These are phyloP conservation scores for Microdochium nivale DNA, from an alignment of 2,329 filamentous ascomycete genomes.

Conservation along the genomic window DNA sequence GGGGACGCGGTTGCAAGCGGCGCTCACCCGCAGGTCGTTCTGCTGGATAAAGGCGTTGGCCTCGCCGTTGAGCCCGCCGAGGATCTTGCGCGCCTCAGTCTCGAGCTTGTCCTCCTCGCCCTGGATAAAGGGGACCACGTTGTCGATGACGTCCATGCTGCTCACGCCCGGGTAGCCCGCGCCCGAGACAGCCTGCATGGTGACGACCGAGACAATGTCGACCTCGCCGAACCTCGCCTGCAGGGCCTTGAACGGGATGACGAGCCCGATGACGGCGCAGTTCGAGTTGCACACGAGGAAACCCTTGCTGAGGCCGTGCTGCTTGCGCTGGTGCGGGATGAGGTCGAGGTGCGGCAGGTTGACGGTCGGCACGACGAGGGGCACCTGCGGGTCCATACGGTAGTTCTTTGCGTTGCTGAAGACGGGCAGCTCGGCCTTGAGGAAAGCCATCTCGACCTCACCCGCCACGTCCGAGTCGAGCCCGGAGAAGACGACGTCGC, in stretches of 20 bases:
- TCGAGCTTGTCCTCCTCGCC: conserved; percentile 97
- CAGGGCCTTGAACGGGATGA: conserved; percentile 88
- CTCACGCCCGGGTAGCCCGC: conserved; percentile 86
- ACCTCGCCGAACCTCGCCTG: conserved; percentile 81
- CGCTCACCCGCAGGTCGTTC: conserved; percentile 64
- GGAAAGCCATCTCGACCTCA: conserved; percentile 86
- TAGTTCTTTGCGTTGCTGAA: conserved; percentile 99
- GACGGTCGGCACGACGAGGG: conserved; percentile 89
- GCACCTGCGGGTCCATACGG: conserved; percentile 80
- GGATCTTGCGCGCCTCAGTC: conserved; percentile 89
- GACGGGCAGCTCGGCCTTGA: conserved; percentile 78
- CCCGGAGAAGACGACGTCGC: conserved; percentile 88
- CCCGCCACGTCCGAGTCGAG: conserved; percentile 89
- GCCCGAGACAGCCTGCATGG: conserved; percentile 89
- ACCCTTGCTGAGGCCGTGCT: conserved; percentile 67
- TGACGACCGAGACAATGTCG: conserved; percentile 69
- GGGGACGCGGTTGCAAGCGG: conserved; percentile 88
- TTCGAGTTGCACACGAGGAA: conserved; percentile 98
- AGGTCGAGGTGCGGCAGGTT: conserved; percentile 82
- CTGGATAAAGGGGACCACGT: conserved; percentile 86
- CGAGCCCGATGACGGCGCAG: conserved; percentile 92
- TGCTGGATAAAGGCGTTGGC: conserved; percentile 72
- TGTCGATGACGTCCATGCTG: conserved; percentile 94
- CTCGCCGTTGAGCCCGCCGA: conserved; percentile 65
- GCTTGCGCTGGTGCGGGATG: conserved; percentile 77